Conservation (phyloP, 306 rosid species). For the Inga oerstediana region DNA sequence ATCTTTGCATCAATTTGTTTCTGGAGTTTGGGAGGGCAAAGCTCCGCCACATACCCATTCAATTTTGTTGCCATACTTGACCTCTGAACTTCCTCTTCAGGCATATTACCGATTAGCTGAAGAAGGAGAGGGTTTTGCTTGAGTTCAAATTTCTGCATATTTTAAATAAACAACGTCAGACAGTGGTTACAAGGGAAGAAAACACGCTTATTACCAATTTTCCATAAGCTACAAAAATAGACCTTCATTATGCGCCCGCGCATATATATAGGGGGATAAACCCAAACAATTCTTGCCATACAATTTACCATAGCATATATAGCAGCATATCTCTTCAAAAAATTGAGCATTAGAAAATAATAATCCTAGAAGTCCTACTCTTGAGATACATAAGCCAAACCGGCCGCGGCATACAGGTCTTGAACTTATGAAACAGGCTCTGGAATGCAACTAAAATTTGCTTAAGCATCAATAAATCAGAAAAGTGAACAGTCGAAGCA, state of each 20-base stretch:
- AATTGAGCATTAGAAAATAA: slow-evolving; percentile 12
- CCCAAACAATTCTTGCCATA: slow-evolving; percentile 15
- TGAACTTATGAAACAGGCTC: neutral
- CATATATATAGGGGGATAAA: neutral
- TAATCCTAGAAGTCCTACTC: slow-evolving; percentile 3
- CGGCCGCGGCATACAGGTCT: neutral
- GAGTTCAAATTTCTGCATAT: slow-evolving; percentile 90
- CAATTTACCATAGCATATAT: neutral
- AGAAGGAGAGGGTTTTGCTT: slow-evolving; percentile 76
- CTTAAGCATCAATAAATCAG: neutral
- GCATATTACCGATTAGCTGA: slow-evolving; percentile 86
- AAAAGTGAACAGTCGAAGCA: neutral
- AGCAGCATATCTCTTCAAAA: neutral
- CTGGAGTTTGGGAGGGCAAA: slow-evolving; percentile 77
- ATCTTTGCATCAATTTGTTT: slow-evolving; percentile 76
- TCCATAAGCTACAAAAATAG: slow-evolving; percentile 13
- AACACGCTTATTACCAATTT: neutral
- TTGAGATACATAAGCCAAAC: neutral
- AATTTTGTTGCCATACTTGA: slow-evolving; percentile 77
- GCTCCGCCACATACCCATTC: slow-evolving; percentile 87
- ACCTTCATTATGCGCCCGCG: neutral
- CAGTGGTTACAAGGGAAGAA: slow-evolving; percentile 7
- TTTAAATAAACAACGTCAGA: slow-evolving; percentile 27
- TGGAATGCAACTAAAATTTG: neutral
- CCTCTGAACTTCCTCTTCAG: slow-evolving; percentile 79